Evolutionary conservation across 2,329 filamentous ascomycete species (phyloP).

Genomic region (Zopfia rhizophila): DNA sequence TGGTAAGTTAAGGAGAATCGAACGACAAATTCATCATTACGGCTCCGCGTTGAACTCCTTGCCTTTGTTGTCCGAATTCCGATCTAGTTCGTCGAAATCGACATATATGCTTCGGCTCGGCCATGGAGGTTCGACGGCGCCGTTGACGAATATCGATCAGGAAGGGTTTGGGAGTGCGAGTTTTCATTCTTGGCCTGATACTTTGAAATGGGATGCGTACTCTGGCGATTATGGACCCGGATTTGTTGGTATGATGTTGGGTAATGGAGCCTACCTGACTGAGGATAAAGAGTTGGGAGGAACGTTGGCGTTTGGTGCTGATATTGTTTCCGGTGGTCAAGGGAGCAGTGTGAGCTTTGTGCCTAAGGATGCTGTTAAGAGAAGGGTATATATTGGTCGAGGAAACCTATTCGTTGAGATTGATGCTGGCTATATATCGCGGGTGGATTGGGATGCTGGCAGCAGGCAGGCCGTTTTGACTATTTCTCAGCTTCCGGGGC

Average conservation of each 20-base stretch:
- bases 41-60: constrained; percentile 68
- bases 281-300: constrained; percentile 58
- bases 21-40: constrained; percentile 69
- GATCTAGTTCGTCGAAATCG: constrained; percentile 55
- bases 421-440: constrained; percentile 31
- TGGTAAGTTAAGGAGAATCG: constrained; percentile 54
- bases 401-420: constrained; percentile 25
- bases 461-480: too few relatives aligned
- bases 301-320: constrained; percentile 62
- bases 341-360: constrained; percentile 45
- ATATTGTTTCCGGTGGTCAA: constrained; percentile 36
- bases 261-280: constrained; percentile 62
- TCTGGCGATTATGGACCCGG: constrained; percentile 68
- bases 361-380: constrained; percentile 60
- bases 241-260: constrained; percentile 64
- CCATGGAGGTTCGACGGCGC: constrained; percentile 64
- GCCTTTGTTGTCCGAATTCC: constrained; percentile 64
- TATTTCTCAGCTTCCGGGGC: too few relatives aligned
- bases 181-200: constrained; percentile 68
- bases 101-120: constrained; percentile 65
- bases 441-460: too few relatives aligned
- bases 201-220: constrained; percentile 66
- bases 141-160: constrained; percentile 65
- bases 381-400: constrained; percentile 60
- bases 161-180: constrained; percentile 66